Conservation (phyloP, 2,329 filamentous ascomycete genomes). For the Cladosporium sp. region DNA sequence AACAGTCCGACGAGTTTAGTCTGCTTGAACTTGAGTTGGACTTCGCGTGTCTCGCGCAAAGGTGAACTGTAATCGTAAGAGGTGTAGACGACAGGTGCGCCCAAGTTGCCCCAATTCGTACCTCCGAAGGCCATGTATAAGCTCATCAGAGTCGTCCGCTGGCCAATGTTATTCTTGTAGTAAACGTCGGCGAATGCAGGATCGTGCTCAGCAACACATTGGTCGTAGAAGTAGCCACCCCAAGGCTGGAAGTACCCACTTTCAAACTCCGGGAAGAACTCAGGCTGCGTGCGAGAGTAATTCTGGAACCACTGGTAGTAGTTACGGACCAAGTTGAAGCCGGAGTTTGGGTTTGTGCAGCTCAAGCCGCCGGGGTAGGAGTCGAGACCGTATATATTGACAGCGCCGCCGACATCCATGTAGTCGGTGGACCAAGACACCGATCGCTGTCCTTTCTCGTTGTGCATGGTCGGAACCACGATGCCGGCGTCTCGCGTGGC, state of each 20-base stretch:
- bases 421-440: constrained; percentile 64
- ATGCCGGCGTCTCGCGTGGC: constrained; percentile 68
- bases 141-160: constrained; percentile 61
- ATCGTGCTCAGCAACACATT: constrained; percentile 66
- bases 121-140: constrained; percentile 79
- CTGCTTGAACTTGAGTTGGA: constrained; percentile 63
- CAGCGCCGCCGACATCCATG: constrained; percentile 56
- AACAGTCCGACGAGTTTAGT: constrained; percentile 64
- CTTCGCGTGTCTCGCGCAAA: constrained; percentile 55
- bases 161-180: constrained; percentile 57
- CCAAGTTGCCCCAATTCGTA: constrained; percentile 57
- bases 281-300: constrained; percentile 47
- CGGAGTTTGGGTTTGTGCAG: constrained; percentile 60
- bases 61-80: constrained; percentile 59
- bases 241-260: constrained; percentile 66
- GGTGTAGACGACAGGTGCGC: constrained; percentile 59
- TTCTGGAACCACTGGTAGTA: constrained; percentile 47
- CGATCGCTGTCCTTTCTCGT: constrained; percentile 61
- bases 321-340: constrained; percentile 50
- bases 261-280: constrained; percentile 57
- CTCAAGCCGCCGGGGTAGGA: constrained; percentile 60
- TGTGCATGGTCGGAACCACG: constrained; percentile 71
- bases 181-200: constrained; percentile 74
- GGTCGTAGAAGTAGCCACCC: constrained; percentile 67
- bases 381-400: constrained; percentile 50